Percentiles rank a stretch among this genome's conserved stretches.
Conservation (phyloP, 768 basidiomycete species). For the Xerocomus spinulosus region DNA sequence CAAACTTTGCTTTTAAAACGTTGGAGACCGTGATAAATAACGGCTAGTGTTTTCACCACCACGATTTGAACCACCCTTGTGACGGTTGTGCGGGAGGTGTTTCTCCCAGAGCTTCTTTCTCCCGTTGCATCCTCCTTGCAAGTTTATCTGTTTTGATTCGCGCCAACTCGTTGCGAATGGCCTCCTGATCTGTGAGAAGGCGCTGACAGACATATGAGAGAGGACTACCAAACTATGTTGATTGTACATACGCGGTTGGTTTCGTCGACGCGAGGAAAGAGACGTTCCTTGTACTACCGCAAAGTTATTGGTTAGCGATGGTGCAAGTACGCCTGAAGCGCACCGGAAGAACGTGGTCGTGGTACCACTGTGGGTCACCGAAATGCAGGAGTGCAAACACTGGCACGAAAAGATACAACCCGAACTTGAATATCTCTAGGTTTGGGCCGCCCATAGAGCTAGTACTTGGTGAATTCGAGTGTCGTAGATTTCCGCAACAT, state of each 20-base stretch:
- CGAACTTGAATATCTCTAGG: constrained; percentile 89
- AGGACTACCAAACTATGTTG: neutral
- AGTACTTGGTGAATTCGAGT: constrained; percentile 16
- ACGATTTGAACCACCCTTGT: constrained; percentile 26
- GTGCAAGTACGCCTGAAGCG: constrained; percentile 16
- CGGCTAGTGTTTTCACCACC: constrained; percentile 16
- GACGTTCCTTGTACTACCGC: constrained; percentile 61
- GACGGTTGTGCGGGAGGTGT: constrained; percentile 15
- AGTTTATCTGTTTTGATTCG: constrained; percentile 64
- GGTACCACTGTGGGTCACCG: constrained; percentile 87
- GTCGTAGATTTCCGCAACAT: too few species aligned
- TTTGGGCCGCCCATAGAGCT: constrained; percentile 68
- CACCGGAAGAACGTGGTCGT: constrained; percentile 71
- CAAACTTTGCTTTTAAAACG: constrained; percentile 18
- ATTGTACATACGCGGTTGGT: constrained; percentile 42
- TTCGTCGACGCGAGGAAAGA: constrained; percentile 63
- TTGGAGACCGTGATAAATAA: constrained; percentile 17
- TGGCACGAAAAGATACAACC: constrained; percentile 80
- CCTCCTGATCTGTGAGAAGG: constrained; percentile 62
- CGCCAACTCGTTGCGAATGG: constrained; percentile 63
- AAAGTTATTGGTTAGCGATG: neutral
- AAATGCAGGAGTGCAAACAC: constrained; percentile 78
- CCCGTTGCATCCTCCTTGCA: constrained; percentile 39
- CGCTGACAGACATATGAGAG: constrained; percentile 34
- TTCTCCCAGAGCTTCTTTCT: constrained; percentile 33